phyloP scores from a whole-genome alignment of 768 basidiomycete genomes.

The Imleria badia region DNA sequence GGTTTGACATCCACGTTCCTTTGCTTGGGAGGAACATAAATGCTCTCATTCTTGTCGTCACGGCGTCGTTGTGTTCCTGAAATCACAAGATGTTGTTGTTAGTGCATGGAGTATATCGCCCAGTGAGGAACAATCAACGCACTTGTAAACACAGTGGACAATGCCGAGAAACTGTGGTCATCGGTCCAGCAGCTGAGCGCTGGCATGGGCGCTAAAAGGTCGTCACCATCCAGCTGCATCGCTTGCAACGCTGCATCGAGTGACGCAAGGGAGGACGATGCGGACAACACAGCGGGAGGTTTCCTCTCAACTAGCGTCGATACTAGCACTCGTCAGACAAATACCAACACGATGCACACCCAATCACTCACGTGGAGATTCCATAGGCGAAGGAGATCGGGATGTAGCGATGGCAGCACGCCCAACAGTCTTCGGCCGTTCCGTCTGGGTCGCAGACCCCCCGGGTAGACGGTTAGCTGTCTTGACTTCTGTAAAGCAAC shows the following conservation, averaged over 20 bases:
- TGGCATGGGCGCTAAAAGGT: slow-evolving; percentile 1
- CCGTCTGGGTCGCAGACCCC: slow-evolving; percentile 18
- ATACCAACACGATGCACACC: not conserved
- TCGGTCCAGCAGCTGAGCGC: not conserved
- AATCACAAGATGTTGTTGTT: not conserved
- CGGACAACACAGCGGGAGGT: not conserved
- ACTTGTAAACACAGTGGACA: not conserved
- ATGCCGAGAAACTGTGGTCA: slow-evolving; percentile 8
- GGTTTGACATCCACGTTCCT: not conserved
- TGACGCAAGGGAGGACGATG: slow-evolving; percentile 15
- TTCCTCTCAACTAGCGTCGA: not conserved
- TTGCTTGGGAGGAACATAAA: not conserved
- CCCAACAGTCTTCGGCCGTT: not conserved
- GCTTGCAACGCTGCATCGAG: slow-evolving; percentile 14
- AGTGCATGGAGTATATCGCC: not conserved
- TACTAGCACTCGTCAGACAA: slow-evolving; percentile 9
- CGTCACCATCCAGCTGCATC: not conserved
- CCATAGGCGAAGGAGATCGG: not conserved
- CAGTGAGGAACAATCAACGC: not conserved
- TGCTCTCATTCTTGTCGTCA: not conserved
- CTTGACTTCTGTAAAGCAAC: slow-evolving; percentile 8
- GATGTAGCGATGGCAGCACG: not conserved
- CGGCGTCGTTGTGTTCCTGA: not conserved
- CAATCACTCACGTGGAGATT: slow-evolving; percentile 7
- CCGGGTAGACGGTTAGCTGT: slow-evolving; percentile 4